phyloP scores from a whole-genome alignment of 495 filamentous ascomycete genomes.

The Talaromyces proteolyticus region DNA sequence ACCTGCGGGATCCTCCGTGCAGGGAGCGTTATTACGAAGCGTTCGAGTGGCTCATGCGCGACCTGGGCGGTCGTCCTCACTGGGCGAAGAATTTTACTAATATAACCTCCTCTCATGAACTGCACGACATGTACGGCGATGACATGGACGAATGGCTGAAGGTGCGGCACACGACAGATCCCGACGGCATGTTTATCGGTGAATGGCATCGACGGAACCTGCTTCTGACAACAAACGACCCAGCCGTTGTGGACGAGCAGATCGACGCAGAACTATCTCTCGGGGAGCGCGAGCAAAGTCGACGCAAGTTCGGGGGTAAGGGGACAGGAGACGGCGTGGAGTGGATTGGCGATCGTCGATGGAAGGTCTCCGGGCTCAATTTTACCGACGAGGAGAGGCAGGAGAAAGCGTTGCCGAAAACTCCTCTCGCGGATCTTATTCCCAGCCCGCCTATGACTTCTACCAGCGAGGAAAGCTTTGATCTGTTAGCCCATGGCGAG shows the following conservation, averaged over 20 bases:
- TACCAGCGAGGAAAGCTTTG: slow-evolving; percentile 60
- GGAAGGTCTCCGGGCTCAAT: slow-evolving; percentile 5
- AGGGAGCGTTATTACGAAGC: slow-evolving; percentile 79
- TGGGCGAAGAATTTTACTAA: slow-evolving; percentile 92
- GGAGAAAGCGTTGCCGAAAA: not conserved
- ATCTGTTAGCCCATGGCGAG: slow-evolving; percentile 43
- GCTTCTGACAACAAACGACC: slow-evolving; percentile 26
- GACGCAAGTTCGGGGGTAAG: slow-evolving; percentile 17
- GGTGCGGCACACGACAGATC: slow-evolving; percentile 70
- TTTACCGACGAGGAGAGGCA: not conserved
- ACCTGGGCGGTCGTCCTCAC: slow-evolving; percentile 84
- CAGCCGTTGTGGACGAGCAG: slow-evolving; percentile 8
- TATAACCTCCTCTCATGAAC: slow-evolving; percentile 39
- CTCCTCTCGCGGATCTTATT: not conserved
- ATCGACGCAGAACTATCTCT: slow-evolving; percentile 24
- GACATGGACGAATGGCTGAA: slow-evolving; percentile 59
- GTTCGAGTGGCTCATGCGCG: slow-evolving; percentile 94
- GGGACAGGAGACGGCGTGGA: slow-evolving; percentile 45
- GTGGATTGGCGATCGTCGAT: slow-evolving; percentile 47
- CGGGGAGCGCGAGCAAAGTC: slow-evolving; percentile 36
- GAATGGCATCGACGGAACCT: slow-evolving; percentile 79
- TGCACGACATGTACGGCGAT: slow-evolving; percentile 42
- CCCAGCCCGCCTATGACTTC: slow-evolving; percentile 31
- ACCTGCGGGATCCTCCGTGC: slow-evolving; percentile 74
- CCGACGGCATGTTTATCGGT: slow-evolving; percentile 85